A percentile compares a stretch with the other conserved stretches of the same genome.
phyloP scores from a whole-genome alignment of 352 stramenopile species.

The Phytopythium litorale region DNA sequence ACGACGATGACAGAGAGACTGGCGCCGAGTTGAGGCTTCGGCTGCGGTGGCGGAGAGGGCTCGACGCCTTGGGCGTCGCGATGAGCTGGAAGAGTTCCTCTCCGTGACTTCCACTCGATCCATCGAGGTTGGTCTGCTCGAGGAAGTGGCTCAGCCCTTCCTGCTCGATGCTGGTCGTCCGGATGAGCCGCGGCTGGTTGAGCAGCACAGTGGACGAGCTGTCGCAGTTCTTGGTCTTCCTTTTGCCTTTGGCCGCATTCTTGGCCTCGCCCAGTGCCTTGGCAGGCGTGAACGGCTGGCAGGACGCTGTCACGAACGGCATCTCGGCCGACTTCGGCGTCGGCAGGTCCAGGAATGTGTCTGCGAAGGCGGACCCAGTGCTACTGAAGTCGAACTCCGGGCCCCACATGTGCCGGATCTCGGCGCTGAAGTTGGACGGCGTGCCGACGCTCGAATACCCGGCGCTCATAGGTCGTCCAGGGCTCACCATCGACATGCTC shows the following conservation, averaged over 20 bases:
- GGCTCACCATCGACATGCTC: neutral
- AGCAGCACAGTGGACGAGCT: slow-evolving; percentile 14
- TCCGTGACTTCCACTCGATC: slow-evolving; percentile 11
- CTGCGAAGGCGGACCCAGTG: slow-evolving; percentile 31
- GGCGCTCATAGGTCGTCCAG: neutral
- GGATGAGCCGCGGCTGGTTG: slow-evolving; percentile 53
- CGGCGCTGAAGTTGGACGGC: slow-evolving; percentile 57
- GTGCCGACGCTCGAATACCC: slow-evolving; percentile 61
- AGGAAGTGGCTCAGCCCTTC: slow-evolving; percentile 75
- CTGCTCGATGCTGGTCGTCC: slow-evolving; percentile 68
- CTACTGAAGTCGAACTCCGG: slow-evolving; percentile 53
- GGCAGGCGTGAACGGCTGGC: slow-evolving; percentile 15
- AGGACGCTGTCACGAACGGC: slow-evolving; percentile 17
- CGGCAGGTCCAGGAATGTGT: slow-evolving; percentile 74
- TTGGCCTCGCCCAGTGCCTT: neutral
- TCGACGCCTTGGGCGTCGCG: slow-evolving; percentile 4
- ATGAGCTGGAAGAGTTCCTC: slow-evolving; percentile 27
- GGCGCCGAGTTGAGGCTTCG: neutral
- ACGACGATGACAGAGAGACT: neutral
- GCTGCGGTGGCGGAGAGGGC: neutral
- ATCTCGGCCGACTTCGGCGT: slow-evolving; percentile 60
- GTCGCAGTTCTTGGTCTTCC: slow-evolving; percentile 1
- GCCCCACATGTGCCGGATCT: slow-evolving; percentile 52
- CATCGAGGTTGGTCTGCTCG: slow-evolving; percentile 53
- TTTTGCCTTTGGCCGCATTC: slow-evolving; percentile 12